Percentiles rank a stretch among this genome's conserved stretches.
These are phyloP conservation scores for Ottelia alismoides DNA, from an alignment of 106 monocot genomes.

Conservation along the genomic window DNA sequence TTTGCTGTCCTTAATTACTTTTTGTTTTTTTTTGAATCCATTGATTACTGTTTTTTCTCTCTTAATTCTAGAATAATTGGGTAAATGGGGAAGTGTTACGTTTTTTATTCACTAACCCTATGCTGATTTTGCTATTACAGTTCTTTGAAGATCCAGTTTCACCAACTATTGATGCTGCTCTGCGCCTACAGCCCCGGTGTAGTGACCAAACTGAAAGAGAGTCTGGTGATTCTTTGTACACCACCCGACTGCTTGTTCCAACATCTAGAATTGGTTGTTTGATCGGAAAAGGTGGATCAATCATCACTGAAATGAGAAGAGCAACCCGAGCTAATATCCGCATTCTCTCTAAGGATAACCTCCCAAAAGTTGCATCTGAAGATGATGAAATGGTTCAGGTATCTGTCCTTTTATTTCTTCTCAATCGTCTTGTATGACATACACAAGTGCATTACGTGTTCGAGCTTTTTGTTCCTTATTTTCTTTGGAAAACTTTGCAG, in stretches of 20 bases:
- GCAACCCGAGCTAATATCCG: slow-evolving; percentile 76
- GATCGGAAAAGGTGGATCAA: slow-evolving; percentile 91
- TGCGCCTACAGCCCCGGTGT: slow-evolving; percentile 83
- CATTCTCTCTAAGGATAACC: slow-evolving; percentile 78
- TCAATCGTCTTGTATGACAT: too few species aligned
- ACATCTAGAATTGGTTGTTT: slow-evolving; percentile 94
- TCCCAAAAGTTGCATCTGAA: slow-evolving; percentile 85
- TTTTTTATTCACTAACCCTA: background rate
- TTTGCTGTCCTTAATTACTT: too few species aligned
- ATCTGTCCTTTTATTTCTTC: too few species aligned
- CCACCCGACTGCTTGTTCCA: slow-evolving; percentile 79
- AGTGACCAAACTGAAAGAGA: slow-evolving; percentile 84
- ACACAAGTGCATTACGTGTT: too few species aligned
- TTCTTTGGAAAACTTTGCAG: too few species aligned
- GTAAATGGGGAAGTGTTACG: background rate
- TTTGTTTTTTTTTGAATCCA: too few species aligned
- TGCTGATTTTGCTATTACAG: slow-evolving; percentile 17
- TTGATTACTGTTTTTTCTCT: too few species aligned
- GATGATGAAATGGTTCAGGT: slow-evolving; percentile 99
- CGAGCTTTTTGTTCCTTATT: too few species aligned
- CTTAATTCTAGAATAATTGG: too few species aligned
- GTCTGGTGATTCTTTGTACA: slow-evolving; percentile 48
- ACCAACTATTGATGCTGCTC: slow-evolving; percentile 78
- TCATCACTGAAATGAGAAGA: slow-evolving; percentile 92
- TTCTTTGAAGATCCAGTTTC: slow-evolving; percentile 86